Base-by-base conservation (phyloP, 2,329 filamentous ascomycete species). In the Phialophora chinensis region DNA sequence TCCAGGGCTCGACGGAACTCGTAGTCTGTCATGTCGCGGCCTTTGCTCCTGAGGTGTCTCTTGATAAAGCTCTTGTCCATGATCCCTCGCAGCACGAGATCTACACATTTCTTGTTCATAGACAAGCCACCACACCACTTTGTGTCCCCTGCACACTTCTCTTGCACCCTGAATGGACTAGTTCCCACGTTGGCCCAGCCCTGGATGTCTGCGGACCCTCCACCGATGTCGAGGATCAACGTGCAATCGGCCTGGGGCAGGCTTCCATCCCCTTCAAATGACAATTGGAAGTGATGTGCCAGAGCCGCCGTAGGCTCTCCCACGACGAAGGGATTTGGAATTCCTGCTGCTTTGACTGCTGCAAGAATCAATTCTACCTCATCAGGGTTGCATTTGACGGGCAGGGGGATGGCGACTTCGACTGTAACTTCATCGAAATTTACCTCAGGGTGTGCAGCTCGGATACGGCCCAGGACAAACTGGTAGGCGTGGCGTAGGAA, bases 301-400 rank as follows among this genome's bases (percentile, higher is more conserved):
- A 63, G 25, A 4, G 64, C 64, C 7, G 64, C 54, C 6, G 64
- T 54, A 11, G 60, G 59, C 33, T 66, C 64, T 1, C 38, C 54
- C 12, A 58, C 60, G 29, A 53, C 23, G 38, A 59, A 63, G 8
- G 60, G 54, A 5, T 66, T 66, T 8, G 64, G 64, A 10, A 66
- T 58, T 0, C 64, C 64, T 6, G 64, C 64, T 14, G 12, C 23
- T 49, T 50, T 25, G 11, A 59, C 64, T 4, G 64, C 64, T 1
- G 49, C 44, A n/a, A 52, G 20, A n/a, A 62, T 23, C 5, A 59
- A n/a, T 17, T 27, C 20, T 4, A 62, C 35, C 11, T 66, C 35
- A 10, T n/a, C 33, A 0, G 54, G 33, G 4, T 29, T 63, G 14
- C 42, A 23, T 12, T 7, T 47, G 12, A 62, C 60, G 10, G 64